A percentile compares a stretch with the other conserved stretches of the same genome.
Evolutionary conservation across 2,329 filamentous ascomycete species (phyloP).

Genomic region (Bipolaris sorokiniana): DNA sequence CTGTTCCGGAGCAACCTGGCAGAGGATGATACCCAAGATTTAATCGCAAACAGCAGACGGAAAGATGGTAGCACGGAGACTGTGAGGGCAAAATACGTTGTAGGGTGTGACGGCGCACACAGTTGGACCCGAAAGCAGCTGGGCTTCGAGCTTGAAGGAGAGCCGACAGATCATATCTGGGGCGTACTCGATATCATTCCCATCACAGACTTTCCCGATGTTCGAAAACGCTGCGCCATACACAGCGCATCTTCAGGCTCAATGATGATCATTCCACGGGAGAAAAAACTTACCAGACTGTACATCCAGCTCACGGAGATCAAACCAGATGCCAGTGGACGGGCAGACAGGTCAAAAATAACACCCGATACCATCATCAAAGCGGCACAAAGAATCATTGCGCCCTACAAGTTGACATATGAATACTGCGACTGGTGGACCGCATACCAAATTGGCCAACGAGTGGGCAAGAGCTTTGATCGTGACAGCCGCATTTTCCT

Average conservation of each 20-base stretch:
- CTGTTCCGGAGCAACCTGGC: slow-evolving; percentile 66
- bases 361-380: slow-evolving; percentile 68
- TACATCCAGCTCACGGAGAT: slow-evolving; percentile 67
- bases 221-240: slow-evolving; percentile 64
- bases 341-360: slow-evolving; percentile 66
- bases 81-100: slow-evolving; percentile 66
- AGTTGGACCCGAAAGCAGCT: slow-evolving; percentile 68
- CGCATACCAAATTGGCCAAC: slow-evolving; percentile 71
- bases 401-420: slow-evolving; percentile 70
- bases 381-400: slow-evolving; percentile 68
- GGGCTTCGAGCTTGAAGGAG: slow-evolving; percentile 62
- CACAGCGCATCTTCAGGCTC: slow-evolving; percentile 63
- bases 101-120: slow-evolving; percentile 73
- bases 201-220: slow-evolving; percentile 65
- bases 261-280: slow-evolving; percentile 69
- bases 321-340: slow-evolving; percentile 53
- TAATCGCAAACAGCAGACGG: slow-evolving; percentile 52
- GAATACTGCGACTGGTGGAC: slow-evolving; percentile 71
- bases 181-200: slow-evolving; percentile 61
- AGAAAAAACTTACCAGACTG: slow-evolving; percentile 66
- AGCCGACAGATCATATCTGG: slow-evolving; percentile 62
- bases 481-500: slow-evolving; percentile 68
- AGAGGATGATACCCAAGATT: slow-evolving; percentile 63
- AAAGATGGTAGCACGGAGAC: slow-evolving; percentile 49
- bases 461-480: slow-evolving; percentile 65